Conservation (phyloP, 176 grass and related monocot species). For the Echinochloa phyllopogon region DNA sequence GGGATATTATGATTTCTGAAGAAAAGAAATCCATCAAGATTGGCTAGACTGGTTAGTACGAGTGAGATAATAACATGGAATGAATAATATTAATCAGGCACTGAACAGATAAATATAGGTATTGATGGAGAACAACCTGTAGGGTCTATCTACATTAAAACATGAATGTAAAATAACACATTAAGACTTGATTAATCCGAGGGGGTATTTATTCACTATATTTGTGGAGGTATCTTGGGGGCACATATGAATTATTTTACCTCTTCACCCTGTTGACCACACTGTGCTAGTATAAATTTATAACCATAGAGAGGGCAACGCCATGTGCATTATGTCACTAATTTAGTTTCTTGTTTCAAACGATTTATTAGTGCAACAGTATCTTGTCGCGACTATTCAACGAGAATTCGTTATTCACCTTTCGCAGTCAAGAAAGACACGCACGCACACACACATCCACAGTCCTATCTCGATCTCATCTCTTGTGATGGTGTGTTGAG, state of each 20-base stretch:
- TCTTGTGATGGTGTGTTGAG: background rate
- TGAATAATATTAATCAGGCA: no score
- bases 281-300: no score
- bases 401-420: background rate
- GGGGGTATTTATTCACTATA: background rate
- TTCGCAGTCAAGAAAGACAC: slow-evolving; percentile 6
- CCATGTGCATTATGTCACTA: background rate
- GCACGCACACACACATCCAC: no score
- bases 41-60: no score
- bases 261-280: background rate
- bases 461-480: background rate
- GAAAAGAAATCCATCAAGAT: no score
- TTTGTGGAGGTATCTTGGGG: background rate
- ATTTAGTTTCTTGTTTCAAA: background rate
- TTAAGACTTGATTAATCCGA: background rate
- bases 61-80: no score
- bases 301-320: no score
- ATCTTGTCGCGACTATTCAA: slow-evolving; percentile 13
- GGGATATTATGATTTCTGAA: no score
- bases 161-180: background rate
- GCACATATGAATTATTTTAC: background rate
- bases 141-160: background rate
- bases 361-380: background rate
- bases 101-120: no score
- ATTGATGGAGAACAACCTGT: no score